Evolutionary conservation across 495 filamentous ascomycete species (phyloP).

Genomic region (Hypoxylon trugodes): DNA sequence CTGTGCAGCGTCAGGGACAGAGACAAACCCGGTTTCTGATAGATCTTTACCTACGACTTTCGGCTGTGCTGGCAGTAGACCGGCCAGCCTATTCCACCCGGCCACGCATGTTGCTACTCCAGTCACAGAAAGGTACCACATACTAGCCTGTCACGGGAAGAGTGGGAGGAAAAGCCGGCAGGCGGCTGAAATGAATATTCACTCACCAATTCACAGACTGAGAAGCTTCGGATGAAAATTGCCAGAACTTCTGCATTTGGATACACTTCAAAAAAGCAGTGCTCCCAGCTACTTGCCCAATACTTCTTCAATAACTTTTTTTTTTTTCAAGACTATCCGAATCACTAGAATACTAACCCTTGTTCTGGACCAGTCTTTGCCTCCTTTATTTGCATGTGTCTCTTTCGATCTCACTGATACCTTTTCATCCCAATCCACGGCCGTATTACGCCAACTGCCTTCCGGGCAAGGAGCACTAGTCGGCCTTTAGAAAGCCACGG

Average conservation of each 20-base stretch:
- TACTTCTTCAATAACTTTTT: slow-evolving; percentile 30
- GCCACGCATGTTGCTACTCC: slow-evolving; percentile 16
- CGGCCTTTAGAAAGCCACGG: slow-evolving; percentile 1
- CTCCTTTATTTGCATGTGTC: slow-evolving; percentile 16
- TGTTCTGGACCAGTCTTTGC: slow-evolving; percentile 13
- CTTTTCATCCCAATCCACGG: slow-evolving; percentile 15
- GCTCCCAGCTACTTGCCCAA: slow-evolving; percentile 1
- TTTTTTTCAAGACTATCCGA: slow-evolving; percentile 26
- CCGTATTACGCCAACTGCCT: slow-evolving; percentile 2
- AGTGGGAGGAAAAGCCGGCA: slow-evolving; percentile 1
- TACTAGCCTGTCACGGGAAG: slow-evolving; percentile 9
- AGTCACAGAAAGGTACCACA: slow-evolving; percentile 21
- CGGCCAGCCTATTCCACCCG: slow-evolving; percentile 5
- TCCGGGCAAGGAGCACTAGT: slow-evolving; percentile 5
- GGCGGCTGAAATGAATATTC: slow-evolving; percentile 26
- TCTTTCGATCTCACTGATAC: slow-evolving; percentile 19
- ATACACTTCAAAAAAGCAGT: slow-evolving; percentile 22
- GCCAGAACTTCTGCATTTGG: slow-evolving; percentile 9
- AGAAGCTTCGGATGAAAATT: slow-evolving; percentile 27
- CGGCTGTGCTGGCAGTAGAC: slow-evolving; percentile 21
- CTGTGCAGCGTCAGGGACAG: slow-evolving; percentile 34
- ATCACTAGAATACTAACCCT: slow-evolving; percentile 19
- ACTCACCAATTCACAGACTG: slow-evolving; percentile 30
- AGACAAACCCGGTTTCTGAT: slow-evolving; percentile 45
- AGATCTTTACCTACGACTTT: slow-evolving; percentile 38